These are phyloP conservation scores for Yamadazyma songkhlaensis DNA, from an alignment of 1,139 yeast species.

Conservation along the genomic window DNA sequence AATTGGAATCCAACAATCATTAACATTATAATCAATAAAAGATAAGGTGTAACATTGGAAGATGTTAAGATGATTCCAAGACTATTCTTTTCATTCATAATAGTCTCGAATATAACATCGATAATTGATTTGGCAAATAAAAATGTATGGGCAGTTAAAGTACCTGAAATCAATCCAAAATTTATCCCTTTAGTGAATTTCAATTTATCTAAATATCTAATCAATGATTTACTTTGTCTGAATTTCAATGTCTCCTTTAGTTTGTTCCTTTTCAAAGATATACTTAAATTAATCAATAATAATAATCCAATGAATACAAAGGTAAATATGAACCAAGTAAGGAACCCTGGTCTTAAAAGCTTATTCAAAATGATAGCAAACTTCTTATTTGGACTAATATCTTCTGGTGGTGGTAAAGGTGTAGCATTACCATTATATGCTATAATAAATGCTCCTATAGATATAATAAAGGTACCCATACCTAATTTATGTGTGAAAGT, in stretches of 20 bases:
- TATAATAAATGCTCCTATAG: conserved; percentile 74
- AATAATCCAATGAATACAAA: conserved; percentile 27
- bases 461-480: conserved; percentile 65
- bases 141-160: conserved; percentile 81
- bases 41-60: conserved; percentile 34
- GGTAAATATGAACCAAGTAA: conserved; percentile 39
- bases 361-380: conserved; percentile 26
- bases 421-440: conserved; percentile 62
- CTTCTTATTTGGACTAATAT: conserved; percentile 20
- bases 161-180: conserved; percentile 73
- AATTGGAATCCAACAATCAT: conserved; percentile 71
- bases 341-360: conserved; percentile 26
- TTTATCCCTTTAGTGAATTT: conserved; percentile 49
- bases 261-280: conserved; percentile 13
- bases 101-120: conserved; percentile 56
- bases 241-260: conserved; percentile 13
- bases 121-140: conserved; percentile 81
- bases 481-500: conserved; percentile 57
- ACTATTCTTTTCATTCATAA: conserved; percentile 30
- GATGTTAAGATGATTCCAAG: conserved; percentile 20
- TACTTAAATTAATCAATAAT: conserved; percentile 21
- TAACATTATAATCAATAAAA: conserved; percentile 59
- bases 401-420: conserved; percentile 19
- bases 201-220: conserved; percentile 16
- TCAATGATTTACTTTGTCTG: conserved; percentile 11